A percentile compares a stretch with the other conserved stretches of the same genome.
phyloP scores from a whole-genome alignment of 257 asterid species.

The Solanum paucissectum region DNA sequence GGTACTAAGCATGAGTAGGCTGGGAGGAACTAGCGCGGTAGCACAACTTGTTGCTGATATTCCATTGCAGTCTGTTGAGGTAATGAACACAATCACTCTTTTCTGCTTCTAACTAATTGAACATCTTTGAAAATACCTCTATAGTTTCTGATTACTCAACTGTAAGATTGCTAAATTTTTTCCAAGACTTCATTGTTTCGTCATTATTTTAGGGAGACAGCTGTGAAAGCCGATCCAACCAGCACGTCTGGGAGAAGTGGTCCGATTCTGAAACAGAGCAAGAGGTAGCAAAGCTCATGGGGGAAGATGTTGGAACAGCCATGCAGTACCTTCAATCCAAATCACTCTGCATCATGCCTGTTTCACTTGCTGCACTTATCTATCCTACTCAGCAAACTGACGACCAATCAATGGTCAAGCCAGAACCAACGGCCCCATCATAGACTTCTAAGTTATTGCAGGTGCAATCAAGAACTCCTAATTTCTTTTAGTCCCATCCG shows the following conservation, averaged over 20 bases:
- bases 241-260: conserved; percentile 75
- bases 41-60: conserved; percentile 77
- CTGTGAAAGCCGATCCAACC: conserved; percentile 35
- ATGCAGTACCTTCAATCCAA: conserved; percentile 80
- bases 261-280: conserved; percentile 67
- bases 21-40: conserved; percentile 76
- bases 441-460: conserved; percentile 10
- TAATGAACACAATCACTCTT: conserved; percentile 3
- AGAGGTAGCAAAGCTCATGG: conserved; percentile 80
- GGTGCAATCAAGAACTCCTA: conserved; percentile 29
- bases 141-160: neutral
- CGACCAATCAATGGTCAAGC: conserved; percentile 33
- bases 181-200: neutral
- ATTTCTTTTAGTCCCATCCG: conserved; percentile 4
- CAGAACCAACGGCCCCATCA: conserved; percentile 42
- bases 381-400: conserved; percentile 41
- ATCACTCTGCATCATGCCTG: conserved; percentile 81
- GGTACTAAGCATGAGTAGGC: conserved; percentile 89
- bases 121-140: neutral
- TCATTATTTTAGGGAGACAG: conserved; percentile 27
- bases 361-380: conserved; percentile 70
- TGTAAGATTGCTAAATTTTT: neutral
- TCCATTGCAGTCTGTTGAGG: conserved; percentile 65
- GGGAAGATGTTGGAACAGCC: conserved; percentile 72
- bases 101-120: neutral